Evolutionary conservation across 2,329 filamentous ascomycete species (phyloP).

Genomic region (Penicillium janthinellum): DNA sequence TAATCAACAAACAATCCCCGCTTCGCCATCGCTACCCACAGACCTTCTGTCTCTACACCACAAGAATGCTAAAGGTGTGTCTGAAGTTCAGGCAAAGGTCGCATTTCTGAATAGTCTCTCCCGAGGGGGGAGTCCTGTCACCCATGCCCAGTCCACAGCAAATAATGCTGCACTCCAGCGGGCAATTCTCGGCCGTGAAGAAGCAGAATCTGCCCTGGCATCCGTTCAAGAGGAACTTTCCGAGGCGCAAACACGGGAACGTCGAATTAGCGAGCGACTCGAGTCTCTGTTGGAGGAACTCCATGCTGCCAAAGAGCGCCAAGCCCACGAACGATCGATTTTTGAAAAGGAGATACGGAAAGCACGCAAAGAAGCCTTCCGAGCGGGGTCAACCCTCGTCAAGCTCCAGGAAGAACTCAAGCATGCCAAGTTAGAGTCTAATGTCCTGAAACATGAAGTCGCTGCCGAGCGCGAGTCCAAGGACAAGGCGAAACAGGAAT

Average conservation of each 20-base stretch:
- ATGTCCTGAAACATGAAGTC: constrained; percentile 56
- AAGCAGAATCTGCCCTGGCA: constrained; percentile 45
- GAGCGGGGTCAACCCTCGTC: constrained; percentile 56
- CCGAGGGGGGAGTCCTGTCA: constrained; percentile 35
- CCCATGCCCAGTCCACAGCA: constrained; percentile 34
- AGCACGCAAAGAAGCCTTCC: constrained; percentile 60
- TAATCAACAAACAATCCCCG: constrained; percentile 49
- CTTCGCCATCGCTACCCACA: constrained; percentile 42
- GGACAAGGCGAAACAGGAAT: constrained; percentile 49
- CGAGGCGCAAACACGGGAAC: constrained; percentile 47
- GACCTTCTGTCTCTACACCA: constrained; percentile 40
- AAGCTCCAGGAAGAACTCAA: constrained; percentile 57
- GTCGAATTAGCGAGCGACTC: constrained; percentile 48
- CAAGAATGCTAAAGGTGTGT: constrained; percentile 39
- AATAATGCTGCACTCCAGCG: constrained; percentile 48
- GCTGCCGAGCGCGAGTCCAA: constrained; percentile 51
- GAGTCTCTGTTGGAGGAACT: constrained; percentile 55
- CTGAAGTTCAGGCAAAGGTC: constrained; percentile 52
- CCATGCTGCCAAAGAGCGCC: constrained; percentile 53
- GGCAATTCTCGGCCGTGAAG: constrained; percentile 50
- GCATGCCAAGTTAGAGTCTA: constrained; percentile 47
- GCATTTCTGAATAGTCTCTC: constrained; percentile 52
- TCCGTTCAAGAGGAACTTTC: constrained; percentile 40
- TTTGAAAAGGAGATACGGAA: constrained; percentile 61
- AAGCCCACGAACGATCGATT: constrained; percentile 49